Conservation (phyloP, 2,329 filamentous ascomycete species). For the Hawksworthiomyces lignivorus region DNA sequence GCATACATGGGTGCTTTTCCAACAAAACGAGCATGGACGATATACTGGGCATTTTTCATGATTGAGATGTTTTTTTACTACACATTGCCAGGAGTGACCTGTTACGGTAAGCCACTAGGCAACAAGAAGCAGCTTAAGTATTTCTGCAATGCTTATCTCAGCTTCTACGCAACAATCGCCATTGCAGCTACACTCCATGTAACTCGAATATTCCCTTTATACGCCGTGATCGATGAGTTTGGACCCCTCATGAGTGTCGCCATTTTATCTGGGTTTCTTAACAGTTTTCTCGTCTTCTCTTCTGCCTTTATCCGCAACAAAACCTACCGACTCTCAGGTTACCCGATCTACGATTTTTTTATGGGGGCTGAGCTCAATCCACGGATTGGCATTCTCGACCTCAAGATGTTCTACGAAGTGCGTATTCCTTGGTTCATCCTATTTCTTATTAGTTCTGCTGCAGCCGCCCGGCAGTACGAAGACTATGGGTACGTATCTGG, state of each 20-base stretch:
- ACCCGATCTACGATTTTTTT: slow-evolving; percentile 79
- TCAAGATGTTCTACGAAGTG: slow-evolving; percentile 91
- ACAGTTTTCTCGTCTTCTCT: slow-evolving; percentile 76
- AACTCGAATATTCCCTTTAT: slow-evolving; percentile 77
- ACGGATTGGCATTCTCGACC: slow-evolving; percentile 71
- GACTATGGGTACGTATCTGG: slow-evolving; percentile 68
- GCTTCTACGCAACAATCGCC: slow-evolving; percentile 78
- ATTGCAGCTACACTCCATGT: slow-evolving; percentile 67
- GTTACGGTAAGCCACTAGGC: slow-evolving; percentile 79
- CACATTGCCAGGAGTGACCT: slow-evolving; percentile 76
- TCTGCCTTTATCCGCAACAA: slow-evolving; percentile 74
- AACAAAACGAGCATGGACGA: slow-evolving; percentile 71
- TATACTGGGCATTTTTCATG: slow-evolving; percentile 91
- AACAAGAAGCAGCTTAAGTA: slow-evolving; percentile 83
- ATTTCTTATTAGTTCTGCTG: slow-evolving; percentile 59
- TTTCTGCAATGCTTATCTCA: slow-evolving; percentile 85
- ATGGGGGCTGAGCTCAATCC: slow-evolving; percentile 86
- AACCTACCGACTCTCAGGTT: slow-evolving; percentile 86
- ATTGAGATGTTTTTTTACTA: slow-evolving; percentile 80
- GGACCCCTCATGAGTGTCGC: slow-evolving; percentile 88
- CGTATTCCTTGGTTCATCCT: slow-evolving; percentile 82
- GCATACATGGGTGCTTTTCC: slow-evolving; percentile 83
- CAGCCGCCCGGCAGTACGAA: slow-evolving; percentile 68
- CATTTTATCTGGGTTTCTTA: slow-evolving; percentile 84
- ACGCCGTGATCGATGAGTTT: slow-evolving; percentile 91